These are phyloP conservation scores for Mentha longifolia DNA, from an alignment of 257 asterid species.

Conservation along the genomic window DNA sequence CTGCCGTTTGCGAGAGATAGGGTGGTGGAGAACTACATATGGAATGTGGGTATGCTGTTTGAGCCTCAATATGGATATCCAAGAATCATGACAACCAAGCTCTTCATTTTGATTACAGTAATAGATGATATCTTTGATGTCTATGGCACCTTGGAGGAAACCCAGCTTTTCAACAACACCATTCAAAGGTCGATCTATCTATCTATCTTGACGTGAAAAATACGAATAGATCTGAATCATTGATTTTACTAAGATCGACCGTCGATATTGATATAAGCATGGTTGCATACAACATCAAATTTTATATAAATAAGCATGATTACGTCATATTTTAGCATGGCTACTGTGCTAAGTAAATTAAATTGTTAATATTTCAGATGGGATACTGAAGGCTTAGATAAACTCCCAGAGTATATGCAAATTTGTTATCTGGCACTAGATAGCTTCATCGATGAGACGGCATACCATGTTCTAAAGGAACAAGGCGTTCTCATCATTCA, in stretches of 20 bases:
- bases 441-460: conserved; percentile 17
- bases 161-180: neutral
- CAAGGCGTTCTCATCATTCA: conserved; percentile 2
- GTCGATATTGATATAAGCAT: too few relatives aligned
- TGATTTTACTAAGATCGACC: too few relatives aligned
- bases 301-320: too few relatives aligned
- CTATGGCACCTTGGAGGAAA: conserved; percentile 36
- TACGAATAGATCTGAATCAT: too few relatives aligned
- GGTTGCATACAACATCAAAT: too few relatives aligned
- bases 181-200: conserved; percentile 27
- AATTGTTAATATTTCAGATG: neutral
- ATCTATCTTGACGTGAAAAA: too few relatives aligned
- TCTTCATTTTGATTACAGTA: conserved; percentile 16
- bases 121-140: conserved; percentile 36
- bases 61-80: conserved; percentile 34
- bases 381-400: neutral
- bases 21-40: conserved; percentile 47
- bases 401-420: conserved; percentile 10
- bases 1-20: conserved; percentile 58
- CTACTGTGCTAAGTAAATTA: neutral
- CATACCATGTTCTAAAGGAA: neutral
- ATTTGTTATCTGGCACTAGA: conserved; percentile 2
- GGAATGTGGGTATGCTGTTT: conserved; percentile 40
- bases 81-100: conserved; percentile 25
- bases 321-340: too few relatives aligned